A percentile compares a stretch with the other conserved stretches of the same genome.
Conservation (phyloP, 2,329 filamentous ascomycete genomes). For the Colletotrichum caudatum region DNA sequence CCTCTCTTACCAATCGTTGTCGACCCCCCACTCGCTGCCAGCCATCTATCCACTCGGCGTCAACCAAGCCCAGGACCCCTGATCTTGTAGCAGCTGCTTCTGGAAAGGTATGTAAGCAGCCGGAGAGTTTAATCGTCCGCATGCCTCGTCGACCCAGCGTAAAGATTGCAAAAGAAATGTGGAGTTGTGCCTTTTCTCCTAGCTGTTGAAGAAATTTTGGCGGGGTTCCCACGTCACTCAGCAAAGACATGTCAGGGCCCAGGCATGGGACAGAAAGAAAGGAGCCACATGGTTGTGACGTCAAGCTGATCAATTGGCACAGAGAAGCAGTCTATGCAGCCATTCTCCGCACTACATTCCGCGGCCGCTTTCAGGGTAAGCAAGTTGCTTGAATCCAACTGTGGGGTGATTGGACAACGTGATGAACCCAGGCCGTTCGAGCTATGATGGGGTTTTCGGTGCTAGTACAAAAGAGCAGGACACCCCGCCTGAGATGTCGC, state of each 20-base stretch:
- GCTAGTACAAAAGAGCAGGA: conserved; percentile 33
- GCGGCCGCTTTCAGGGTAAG: not conserved
- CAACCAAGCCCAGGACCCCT: conserved; percentile 29
- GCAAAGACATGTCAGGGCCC: conserved; percentile 13
- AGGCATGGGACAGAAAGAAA: not conserved
- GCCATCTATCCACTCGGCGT: conserved; percentile 22
- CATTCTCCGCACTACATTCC: conserved; percentile 17
- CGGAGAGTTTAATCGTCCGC: conserved; percentile 36
- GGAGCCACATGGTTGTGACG: conserved; percentile 20
- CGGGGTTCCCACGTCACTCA: conserved; percentile 17
- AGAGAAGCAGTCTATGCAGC: conserved; percentile 12
- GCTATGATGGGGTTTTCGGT: conserved; percentile 13
- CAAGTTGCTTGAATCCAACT: conserved; percentile 10
- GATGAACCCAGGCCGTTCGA: conserved; percentile 20
- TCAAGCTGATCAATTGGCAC: conserved; percentile 37
- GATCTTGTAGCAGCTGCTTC: conserved; percentile 19
- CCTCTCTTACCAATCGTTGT: conserved; percentile 4
- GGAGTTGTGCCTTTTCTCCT: conserved; percentile 10
- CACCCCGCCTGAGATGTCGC: not conserved
- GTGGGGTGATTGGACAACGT: conserved; percentile 27
- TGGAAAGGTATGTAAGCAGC: conserved; percentile 36
- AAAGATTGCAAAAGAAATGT: conserved; percentile 19
- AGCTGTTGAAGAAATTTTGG: conserved; percentile 32
- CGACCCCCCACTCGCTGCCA: conserved; percentile 27
- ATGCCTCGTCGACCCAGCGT: conserved; percentile 28